A percentile compares a stretch with the other conserved stretches of the same genome.
These are phyloP conservation scores for Cercospora sp. DNA, from an alignment of 2,329 filamentous ascomycete genomes.

Conservation along the genomic window DNA sequence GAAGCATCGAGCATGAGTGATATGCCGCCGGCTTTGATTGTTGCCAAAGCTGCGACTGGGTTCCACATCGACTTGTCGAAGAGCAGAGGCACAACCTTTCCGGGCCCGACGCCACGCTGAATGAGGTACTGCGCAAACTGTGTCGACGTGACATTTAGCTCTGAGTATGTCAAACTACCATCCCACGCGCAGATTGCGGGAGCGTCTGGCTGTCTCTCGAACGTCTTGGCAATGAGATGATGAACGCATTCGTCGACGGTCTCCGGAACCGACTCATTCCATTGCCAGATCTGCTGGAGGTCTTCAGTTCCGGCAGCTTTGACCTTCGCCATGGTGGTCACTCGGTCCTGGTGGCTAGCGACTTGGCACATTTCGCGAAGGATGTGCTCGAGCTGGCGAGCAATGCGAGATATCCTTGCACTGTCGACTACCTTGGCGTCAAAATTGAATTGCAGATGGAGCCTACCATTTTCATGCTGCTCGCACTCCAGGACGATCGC, in stretches of 20 bases:
- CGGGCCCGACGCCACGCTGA: neutral
- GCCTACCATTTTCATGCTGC: neutral
- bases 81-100: constrained; percentile 27
- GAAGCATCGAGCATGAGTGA: constrained; percentile 41
- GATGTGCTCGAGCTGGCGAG: neutral
- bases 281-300: constrained; percentile 8
- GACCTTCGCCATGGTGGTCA: neutral
- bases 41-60: constrained; percentile 41
- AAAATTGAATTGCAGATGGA: neutral
- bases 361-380: neutral
- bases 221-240: neutral
- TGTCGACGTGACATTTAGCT: constrained; percentile 8
- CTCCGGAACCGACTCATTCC: neutral
- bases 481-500: constrained; percentile 12
- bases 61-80: constrained; percentile 43
- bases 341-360: neutral
- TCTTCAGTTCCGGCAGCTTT: neutral
- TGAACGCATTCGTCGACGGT: constrained; percentile 1
- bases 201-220: neutral
- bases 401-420: neutral
- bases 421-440: constrained; percentile 2
- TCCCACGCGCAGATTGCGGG: constrained; percentile 27
- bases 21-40: constrained; percentile 43
- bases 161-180: constrained; percentile 17
- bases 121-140: constrained; percentile 4